Evolutionary conservation across 108 stramenopile species (phyloP).

Genomic region (Cyclotella kingstonii): DNA sequence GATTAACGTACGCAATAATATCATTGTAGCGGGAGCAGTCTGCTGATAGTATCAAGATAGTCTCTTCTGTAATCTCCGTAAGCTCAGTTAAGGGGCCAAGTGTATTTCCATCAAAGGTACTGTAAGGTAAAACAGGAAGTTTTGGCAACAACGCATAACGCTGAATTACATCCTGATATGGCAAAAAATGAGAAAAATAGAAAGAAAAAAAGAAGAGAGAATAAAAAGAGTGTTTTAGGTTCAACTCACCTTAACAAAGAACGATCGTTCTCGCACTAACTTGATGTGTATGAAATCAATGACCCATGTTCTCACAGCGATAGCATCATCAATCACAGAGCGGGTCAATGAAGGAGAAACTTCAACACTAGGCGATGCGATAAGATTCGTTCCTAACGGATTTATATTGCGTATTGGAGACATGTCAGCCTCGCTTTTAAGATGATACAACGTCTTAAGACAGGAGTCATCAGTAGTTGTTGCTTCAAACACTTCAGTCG

Average conservation of each 20-base stretch:
- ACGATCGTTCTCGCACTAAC: conserved; percentile 44
- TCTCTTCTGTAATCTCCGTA: conserved; percentile 35
- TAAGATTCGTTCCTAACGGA: conserved; percentile 41
- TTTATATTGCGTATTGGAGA: conserved; percentile 47
- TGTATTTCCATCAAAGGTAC: conserved; percentile 19
- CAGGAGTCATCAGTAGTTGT: conserved; percentile 38
- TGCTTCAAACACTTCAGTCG: neutral
- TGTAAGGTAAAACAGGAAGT: conserved; percentile 30
- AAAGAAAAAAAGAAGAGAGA: neutral
- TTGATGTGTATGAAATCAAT: conserved; percentile 57
- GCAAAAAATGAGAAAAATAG: neutral
- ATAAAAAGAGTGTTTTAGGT: neutral
- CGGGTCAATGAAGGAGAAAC: conserved; percentile 43
- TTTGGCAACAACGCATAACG: conserved; percentile 30
- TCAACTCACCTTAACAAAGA: conserved; percentile 50
- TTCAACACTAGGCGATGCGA: conserved; percentile 7
- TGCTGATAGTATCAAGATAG: conserved; percentile 33
- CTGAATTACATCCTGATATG: conserved; percentile 20
- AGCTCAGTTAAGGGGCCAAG: conserved; percentile 22
- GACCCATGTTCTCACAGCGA: conserved; percentile 54
- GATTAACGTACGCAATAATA: conserved; percentile 29
- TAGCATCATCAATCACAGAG: conserved; percentile 52
- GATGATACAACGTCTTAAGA: conserved; percentile 34
- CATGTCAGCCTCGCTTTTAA: conserved; percentile 30
- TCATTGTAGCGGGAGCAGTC: conserved; percentile 39